These are phyloP conservation scores for Trichoderma lentiforme DNA, from an alignment of 2,329 filamentous ascomycete genomes.

Conservation along the genomic window DNA sequence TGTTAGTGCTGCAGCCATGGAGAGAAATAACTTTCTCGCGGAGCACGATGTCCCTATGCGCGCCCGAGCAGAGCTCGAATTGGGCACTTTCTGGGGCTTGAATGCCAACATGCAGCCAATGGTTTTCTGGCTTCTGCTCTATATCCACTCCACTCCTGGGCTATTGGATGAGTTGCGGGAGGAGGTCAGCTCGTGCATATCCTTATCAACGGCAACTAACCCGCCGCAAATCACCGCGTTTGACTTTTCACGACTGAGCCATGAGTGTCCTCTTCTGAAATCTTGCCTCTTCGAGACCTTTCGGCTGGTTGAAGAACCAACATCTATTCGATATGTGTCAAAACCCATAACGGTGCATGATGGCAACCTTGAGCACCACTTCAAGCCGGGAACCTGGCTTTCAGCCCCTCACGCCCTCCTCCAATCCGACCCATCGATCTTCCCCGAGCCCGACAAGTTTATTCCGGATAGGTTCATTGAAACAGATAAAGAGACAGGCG, in stretches of 20 bases:
- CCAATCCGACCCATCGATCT: slow-evolving; percentile 22
- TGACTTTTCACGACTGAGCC: background rate
- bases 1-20: slow-evolving; percentile 16
- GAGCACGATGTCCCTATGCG: slow-evolving; percentile 17
- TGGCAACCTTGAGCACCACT: slow-evolving; percentile 17
- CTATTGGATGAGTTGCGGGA: slow-evolving; percentile 19
- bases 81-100: slow-evolving; percentile 21
- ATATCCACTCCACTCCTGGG: slow-evolving; percentile 21
- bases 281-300: slow-evolving; percentile 26
- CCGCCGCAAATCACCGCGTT: slow-evolving; percentile 15
- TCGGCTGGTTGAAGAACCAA: slow-evolving; percentile 22
- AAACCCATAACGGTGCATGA: slow-evolving; percentile 20
- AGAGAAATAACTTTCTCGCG: slow-evolving; percentile 22
- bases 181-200: slow-evolving; percentile 19
- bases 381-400: slow-evolving; percentile 23
- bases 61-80: background rate
- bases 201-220: background rate
- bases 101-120: slow-evolving; percentile 25
- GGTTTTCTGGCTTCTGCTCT: slow-evolving; percentile 24
- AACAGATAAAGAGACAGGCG: background rate
- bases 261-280: slow-evolving; percentile 24
- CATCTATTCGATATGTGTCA: slow-evolving; percentile 23
- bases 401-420: slow-evolving; percentile 21
- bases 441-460: slow-evolving; percentile 22
- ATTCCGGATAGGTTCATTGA: slow-evolving; percentile 25